Evolutionary conservation across 139 green algal genomes (phyloP).

Genomic region (Chlamydomonas schloesseri): DNA sequence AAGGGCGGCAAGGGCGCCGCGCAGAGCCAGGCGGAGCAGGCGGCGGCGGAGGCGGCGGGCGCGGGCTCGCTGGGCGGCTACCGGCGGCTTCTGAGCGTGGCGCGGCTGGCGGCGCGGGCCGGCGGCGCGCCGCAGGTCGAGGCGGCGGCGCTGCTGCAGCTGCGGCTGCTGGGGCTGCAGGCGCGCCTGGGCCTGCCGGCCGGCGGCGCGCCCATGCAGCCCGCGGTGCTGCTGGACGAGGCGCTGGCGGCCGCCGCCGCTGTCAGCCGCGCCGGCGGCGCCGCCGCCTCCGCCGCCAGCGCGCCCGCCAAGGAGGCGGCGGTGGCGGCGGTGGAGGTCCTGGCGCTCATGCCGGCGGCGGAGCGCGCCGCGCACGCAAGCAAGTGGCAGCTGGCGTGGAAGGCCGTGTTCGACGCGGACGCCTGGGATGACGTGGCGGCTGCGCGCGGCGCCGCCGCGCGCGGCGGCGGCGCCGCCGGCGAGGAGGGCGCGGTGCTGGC

Average conservation of each 20-base stretch:
- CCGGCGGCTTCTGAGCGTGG: not conserved
- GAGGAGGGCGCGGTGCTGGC: not conserved
- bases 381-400: constrained; percentile 44
- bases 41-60: not conserved
- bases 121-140: not conserved
- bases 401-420: constrained; percentile 5
- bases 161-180: constrained; percentile 29
- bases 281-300: not conserved
- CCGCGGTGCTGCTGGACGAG: constrained; percentile 21
- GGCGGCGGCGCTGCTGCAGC: not conserved
- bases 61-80: not conserved
- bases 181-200: constrained; percentile 19
- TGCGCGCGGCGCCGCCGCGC: not conserved
- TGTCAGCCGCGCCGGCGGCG: not conserved
- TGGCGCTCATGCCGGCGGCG: constrained; percentile 23
- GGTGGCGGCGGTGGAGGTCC: constrained; percentile 57
- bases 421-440: constrained; percentile 22
- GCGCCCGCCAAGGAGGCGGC: constrained; percentile 68
- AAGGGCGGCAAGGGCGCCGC: not conserved
- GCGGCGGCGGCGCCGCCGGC: not conserved
- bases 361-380: constrained; percentile 29
- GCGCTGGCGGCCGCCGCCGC: not conserved
- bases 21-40: not conserved
- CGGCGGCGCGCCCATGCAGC: not conserved
- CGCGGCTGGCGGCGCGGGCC: constrained; percentile 28